Conservation (phyloP, 108 stramenopile species). For the Fragilariopsis cylindrus region DNA sequence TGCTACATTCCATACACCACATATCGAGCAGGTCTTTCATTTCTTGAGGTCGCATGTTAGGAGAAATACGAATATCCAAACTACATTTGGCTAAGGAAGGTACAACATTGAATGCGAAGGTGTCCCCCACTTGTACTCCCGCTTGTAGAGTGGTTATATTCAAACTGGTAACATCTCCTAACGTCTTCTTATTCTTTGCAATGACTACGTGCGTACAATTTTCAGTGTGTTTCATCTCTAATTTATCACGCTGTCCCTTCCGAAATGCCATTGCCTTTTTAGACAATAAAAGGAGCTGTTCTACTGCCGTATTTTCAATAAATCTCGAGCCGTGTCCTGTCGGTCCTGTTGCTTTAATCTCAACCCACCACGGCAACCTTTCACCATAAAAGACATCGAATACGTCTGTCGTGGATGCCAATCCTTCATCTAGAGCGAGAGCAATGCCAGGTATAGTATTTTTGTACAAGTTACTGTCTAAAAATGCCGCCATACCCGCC, state of each 20-base stretch:
- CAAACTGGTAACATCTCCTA: constrained; percentile 95
- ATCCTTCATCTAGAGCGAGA: constrained; percentile 88
- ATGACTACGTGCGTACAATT: constrained; percentile 80
- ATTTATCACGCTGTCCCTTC: constrained; percentile 72
- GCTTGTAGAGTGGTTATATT: constrained; percentile 94
- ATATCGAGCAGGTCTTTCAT: constrained; percentile 81
- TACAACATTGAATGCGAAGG: constrained; percentile 86
- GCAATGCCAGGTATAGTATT: constrained; percentile 55
- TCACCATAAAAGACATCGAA: constrained; percentile 97
- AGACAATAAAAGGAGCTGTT: constrained; percentile 85
- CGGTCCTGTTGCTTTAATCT: constrained; percentile 85
- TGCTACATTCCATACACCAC: constrained; percentile 89
- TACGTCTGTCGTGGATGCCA: constrained; percentile 71
- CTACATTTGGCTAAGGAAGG: constrained; percentile 85
- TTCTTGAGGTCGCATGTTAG: constrained; percentile 75
- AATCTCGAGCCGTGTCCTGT: constrained; percentile 97
- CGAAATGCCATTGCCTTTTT: constrained; percentile 89
- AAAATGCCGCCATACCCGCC: constrained; percentile 87
- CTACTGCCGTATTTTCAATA: constrained; percentile 92
- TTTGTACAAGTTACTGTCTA: constrained; percentile 60
- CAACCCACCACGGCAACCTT: constrained; percentile 69
- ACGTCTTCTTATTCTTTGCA: constrained; percentile 59
- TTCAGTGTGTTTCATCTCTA: constrained; percentile 60
- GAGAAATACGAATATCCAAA: constrained; percentile 95
- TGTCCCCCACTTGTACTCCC: constrained; percentile 80